Conservation (phyloP, 2,329 filamentous ascomycete genomes). For the Aspergillus ochraceus region DNA sequence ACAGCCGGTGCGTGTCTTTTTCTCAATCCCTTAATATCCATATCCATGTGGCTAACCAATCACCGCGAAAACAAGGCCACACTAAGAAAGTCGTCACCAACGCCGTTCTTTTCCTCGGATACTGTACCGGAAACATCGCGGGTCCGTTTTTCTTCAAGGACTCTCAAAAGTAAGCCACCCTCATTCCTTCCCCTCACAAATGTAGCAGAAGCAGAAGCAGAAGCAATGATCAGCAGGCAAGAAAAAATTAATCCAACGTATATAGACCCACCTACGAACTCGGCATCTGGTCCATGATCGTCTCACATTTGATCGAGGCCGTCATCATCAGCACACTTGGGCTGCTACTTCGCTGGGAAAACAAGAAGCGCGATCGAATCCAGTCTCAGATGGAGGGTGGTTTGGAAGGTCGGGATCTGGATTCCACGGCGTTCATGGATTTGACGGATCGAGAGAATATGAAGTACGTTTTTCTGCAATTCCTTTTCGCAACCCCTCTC, state of each 20-base stretch:
- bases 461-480: slow-evolving; percentile 35
- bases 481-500: not conserved
- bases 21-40: not conserved
- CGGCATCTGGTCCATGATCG: slow-evolving; percentile 60
- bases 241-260: not conserved
- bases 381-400: slow-evolving; percentile 49
- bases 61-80: slow-evolving; percentile 44
- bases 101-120: slow-evolving; percentile 60
- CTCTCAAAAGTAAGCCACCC: slow-evolving; percentile 43
- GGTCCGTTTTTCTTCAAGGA: slow-evolving; percentile 64
- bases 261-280: slow-evolving; percentile 48
- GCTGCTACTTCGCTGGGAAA: slow-evolving; percentile 50
- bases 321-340: slow-evolving; percentile 48
- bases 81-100: slow-evolving; percentile 67
- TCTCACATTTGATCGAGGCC: slow-evolving; percentile 55
- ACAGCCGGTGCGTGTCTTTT: slow-evolving; percentile 38
- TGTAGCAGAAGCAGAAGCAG: no score
- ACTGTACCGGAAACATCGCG: slow-evolving; percentile 61
- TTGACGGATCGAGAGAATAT: slow-evolving; percentile 56
- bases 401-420: slow-evolving; percentile 48
- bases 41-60: not conserved
- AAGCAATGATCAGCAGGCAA: not conserved
- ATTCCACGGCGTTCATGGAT: slow-evolving; percentile 54
- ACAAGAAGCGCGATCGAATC: slow-evolving; percentile 50
- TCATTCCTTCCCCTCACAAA: not conserved